phyloP scores from a whole-genome alignment of 78 protist species.

The Dictyostelium citrinum region DNA sequence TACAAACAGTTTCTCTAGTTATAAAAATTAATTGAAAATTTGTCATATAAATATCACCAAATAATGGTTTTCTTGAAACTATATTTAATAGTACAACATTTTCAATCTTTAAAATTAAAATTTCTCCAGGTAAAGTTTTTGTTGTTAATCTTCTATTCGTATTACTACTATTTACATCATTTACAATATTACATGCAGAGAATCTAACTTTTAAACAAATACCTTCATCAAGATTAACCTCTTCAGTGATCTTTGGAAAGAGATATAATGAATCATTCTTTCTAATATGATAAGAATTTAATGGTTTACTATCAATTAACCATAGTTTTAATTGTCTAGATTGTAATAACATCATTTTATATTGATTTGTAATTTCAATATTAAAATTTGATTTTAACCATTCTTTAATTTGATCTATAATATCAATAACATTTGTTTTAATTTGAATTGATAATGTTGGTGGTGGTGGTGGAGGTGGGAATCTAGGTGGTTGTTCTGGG shows the following conservation, averaged over 20 bases:
- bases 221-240: conserved; percentile 11
- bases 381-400: conserved; percentile 2
- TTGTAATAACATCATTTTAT: neutral
- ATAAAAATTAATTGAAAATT: conserved; percentile 33
- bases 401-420: neutral
- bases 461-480: neutral
- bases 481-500: too few species aligned
- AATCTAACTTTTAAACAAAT: conserved; percentile 26
- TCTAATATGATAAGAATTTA: conserved; percentile 1
- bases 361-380: neutral
- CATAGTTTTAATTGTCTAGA: neutral
- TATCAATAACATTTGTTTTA: conserved; percentile 1
- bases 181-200: neutral
- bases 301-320: conserved; percentile 28
- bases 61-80: neutral
- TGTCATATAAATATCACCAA: conserved; percentile 26
- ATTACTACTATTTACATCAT: neutral
- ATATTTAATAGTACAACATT: neutral
- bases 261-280: conserved; percentile 22
- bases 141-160: neutral
- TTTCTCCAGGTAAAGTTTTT: conserved; percentile 15
- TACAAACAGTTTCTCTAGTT: neutral
- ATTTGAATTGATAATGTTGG: neutral
- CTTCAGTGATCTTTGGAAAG: conserved; percentile 19
- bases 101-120: conserved; percentile 12